These are phyloP conservation scores for Dothiorella sarmentorum DNA, from an alignment of 2,329 filamentous ascomycete genomes.

Conservation along the genomic window DNA sequence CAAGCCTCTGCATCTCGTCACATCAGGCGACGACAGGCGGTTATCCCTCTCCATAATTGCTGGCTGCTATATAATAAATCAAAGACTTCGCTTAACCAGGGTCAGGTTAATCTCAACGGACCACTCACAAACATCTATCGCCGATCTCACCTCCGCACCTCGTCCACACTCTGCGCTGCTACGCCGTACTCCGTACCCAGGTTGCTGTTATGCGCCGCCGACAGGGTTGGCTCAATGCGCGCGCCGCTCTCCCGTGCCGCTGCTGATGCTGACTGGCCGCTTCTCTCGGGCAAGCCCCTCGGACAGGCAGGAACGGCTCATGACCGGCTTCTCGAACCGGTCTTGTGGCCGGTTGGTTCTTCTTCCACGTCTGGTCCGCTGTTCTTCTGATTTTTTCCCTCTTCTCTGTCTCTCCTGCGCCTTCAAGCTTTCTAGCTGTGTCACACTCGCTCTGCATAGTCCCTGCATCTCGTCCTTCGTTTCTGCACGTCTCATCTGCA, in stretches of 20 bases:
- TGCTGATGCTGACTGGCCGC: background rate
- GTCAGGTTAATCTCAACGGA: too few relatives aligned
- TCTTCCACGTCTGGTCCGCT: background rate
- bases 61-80: too few relatives aligned
- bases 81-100: too few relatives aligned
- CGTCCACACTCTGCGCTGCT: background rate
- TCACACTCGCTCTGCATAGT: too few relatives aligned
- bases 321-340: background rate
- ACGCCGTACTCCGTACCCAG: background rate
- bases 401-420: background rate
- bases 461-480: conserved; percentile 10
- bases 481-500: conserved; percentile 1
- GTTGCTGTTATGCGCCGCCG: conserved; percentile 6
- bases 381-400: background rate
- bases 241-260: conserved; percentile 1
- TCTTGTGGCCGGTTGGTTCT: background rate
- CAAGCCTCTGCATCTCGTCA: too few relatives aligned
- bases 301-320: background rate
- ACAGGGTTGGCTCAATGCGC: background rate
- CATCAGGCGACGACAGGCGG: too few relatives aligned
- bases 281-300: background rate
- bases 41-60: too few relatives aligned
- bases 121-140: background rate
- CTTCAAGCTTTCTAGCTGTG: conserved; percentile 4
- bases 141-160: background rate